Evolutionary conservation across 768 basidiomycete species (phyloP).

Genomic region (Tremella fuciformis): DNA sequence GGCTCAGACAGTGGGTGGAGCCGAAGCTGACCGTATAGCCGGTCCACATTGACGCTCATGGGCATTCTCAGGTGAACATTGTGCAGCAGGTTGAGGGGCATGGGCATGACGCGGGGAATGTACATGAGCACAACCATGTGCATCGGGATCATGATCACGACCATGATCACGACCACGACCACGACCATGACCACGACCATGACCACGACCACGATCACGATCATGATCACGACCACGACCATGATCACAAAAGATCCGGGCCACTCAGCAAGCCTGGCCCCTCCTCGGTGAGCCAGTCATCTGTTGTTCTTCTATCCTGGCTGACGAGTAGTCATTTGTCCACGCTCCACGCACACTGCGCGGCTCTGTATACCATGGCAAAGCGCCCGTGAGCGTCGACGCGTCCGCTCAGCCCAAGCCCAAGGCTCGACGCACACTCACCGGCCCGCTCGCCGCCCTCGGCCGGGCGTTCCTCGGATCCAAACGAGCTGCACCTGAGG

Average conservation of each 20-base stretch:
- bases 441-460: slow-evolving; percentile 1
- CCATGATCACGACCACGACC: slow-evolving; percentile 2
- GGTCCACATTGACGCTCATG: slow-evolving; percentile 1
- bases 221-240: slow-evolving; percentile 2
- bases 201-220: slow-evolving; percentile 6
- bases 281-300: background rate
- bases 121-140: slow-evolving; percentile 4
- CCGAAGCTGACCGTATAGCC: background rate
- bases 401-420: background rate
- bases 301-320: background rate
- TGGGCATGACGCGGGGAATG: background rate
- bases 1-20: too few species aligned
- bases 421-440: background rate
- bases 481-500: background rate
- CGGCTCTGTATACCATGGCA: too few species aligned
- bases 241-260: background rate
- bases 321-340: too few species aligned
- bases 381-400: background rate
- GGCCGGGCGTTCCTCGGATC: background rate
- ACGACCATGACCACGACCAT: slow-evolving; percentile 1
- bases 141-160: slow-evolving; percentile 5
- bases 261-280: background rate
- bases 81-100: background rate
- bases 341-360: too few species aligned
- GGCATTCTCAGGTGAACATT: background rate